Base-by-base conservation (phyloP, 805 yeast genomes). In the Metschnikowia noctiluminum region DNA sequence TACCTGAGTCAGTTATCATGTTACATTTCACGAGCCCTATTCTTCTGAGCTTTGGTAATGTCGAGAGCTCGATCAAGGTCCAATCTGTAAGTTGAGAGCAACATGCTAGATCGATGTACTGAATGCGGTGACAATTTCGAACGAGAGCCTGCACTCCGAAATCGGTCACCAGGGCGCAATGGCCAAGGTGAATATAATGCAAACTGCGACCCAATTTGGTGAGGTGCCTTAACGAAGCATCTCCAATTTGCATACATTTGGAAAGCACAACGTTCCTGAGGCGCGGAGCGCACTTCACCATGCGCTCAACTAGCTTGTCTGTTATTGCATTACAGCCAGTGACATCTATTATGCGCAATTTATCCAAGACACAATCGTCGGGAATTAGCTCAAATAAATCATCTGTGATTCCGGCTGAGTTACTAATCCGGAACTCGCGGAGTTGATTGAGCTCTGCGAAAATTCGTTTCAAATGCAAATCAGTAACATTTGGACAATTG, bases 81-180 rank as follows among this genome's bases (percentile, higher is more conserved):
- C 81, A 79, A 69, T 94, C 89, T 2, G 98, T 90, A 46, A 92
- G 75, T 64, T 89, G 95, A 1, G 85, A 75, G 64, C 99, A 92
- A 66, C 97, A 91, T 13, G 98, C 98, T 51, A 94, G 79, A 68
- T 92, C 99, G 54, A 92, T 89, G 65, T 91, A 92, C 60, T 89
- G 95, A 49, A 92, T 81, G 50, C 96, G 76, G 49, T 86, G 87
- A 62, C 98, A 94, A 41, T 79, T 77, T 54, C 85, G 78, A 11
- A 89, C 87, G 51, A 92, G 73, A 10, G 79, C 75, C 28, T 81
- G 78, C 14, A 94, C 94, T 16, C 97, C 97, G 52, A 76, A 79
- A 69, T 92, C 98, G 1, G 97, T 92, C 49, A 92, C 87, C 61
- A 86, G 81, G 40, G 83, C 79, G 71, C 99, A 94, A 70, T 92